Evolutionary conservation across 2,329 filamentous ascomycete genomes (phyloP).

Genomic region (Colletotrichum viniferum): DNA sequence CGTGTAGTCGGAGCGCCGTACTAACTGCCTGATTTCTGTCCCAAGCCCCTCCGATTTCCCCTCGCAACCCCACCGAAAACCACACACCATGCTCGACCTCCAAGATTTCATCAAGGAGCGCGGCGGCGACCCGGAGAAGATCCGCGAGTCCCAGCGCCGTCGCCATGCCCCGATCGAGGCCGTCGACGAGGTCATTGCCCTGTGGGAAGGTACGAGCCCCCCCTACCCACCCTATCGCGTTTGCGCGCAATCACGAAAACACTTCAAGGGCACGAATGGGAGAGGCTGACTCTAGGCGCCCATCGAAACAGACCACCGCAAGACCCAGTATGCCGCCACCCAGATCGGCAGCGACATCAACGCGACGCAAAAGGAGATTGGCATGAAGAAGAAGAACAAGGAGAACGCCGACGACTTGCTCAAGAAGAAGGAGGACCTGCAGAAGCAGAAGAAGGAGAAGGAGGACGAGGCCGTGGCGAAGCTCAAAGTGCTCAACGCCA

Average conservation of each 20-base stretch:
- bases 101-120: slow-evolving; percentile 83
- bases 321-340: slow-evolving; percentile 76
- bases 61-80: not conserved
- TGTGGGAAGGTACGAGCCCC: slow-evolving; percentile 54
- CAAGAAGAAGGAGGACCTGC: slow-evolving; percentile 75
- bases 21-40: not conserved
- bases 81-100: slow-evolving; percentile 70
- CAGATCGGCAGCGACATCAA: slow-evolving; percentile 88
- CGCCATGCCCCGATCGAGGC: slow-evolving; percentile 80
- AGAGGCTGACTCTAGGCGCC: not conserved
- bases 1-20: not conserved
- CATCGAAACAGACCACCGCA: slow-evolving; percentile 11
- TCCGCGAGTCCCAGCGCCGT: slow-evolving; percentile 88
- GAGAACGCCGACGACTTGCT: slow-evolving; percentile 84
- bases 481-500: slow-evolving; percentile 63
- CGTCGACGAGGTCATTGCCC: slow-evolving; percentile 87
- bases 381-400: slow-evolving; percentile 91
- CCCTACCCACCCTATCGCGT: slow-evolving; percentile 48
- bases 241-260: not conserved
- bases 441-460: slow-evolving; percentile 81
- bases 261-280: not conserved
- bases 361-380: slow-evolving; percentile 87
- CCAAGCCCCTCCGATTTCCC: not conserved
- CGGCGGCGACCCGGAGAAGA: slow-evolving; percentile 88
- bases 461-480: slow-evolving; percentile 78